phyloP scores from a whole-genome alignment of 768 basidiomycete species.

The Boletus rubroflammeus region DNA sequence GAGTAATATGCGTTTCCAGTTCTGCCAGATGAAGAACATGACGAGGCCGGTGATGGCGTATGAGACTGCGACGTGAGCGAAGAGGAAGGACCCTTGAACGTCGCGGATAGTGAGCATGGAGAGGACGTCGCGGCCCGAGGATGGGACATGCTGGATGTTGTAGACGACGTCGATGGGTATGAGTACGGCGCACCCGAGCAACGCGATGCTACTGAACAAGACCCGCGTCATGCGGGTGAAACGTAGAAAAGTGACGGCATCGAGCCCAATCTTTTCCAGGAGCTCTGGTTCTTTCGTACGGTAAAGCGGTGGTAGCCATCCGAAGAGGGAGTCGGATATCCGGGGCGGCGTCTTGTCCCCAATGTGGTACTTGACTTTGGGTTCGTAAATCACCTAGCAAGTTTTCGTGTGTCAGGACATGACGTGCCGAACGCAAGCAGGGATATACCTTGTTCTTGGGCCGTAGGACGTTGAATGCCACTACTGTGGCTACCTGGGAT shows the following conservation, averaged over 20 bases:
- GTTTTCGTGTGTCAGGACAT: neutral
- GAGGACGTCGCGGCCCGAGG: constrained; percentile 54
- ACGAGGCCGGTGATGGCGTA: constrained; percentile 79
- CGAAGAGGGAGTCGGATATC: constrained; percentile 77
- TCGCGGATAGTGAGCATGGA: constrained; percentile 86
- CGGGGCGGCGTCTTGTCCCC: constrained; percentile 74
- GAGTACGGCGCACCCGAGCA: constrained; percentile 66
- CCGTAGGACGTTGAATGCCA: constrained; percentile 80
- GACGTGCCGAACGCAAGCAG: neutral
- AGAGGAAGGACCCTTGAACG: constrained; percentile 66
- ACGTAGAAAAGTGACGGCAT: constrained; percentile 89
- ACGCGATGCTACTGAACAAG: constrained; percentile 62
- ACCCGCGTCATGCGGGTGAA: constrained; percentile 83
- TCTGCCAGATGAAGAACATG: constrained; percentile 63
- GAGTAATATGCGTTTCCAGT: constrained; percentile 76
- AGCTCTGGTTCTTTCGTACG: constrained; percentile 86
- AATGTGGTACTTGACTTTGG: constrained; percentile 88
- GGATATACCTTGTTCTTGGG: constrained; percentile 78
- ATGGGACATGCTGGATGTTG: constrained; percentile 65
- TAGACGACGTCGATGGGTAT: constrained; percentile 85
- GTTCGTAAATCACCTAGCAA: constrained; percentile 79
- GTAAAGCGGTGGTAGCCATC: constrained; percentile 87
- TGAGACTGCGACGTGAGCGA: constrained; percentile 78
- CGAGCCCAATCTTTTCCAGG: constrained; percentile 83
- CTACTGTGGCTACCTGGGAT: constrained; percentile 57